Conservation (phyloP, 257 asterid genomes). For the Plantago ovata region DNA sequence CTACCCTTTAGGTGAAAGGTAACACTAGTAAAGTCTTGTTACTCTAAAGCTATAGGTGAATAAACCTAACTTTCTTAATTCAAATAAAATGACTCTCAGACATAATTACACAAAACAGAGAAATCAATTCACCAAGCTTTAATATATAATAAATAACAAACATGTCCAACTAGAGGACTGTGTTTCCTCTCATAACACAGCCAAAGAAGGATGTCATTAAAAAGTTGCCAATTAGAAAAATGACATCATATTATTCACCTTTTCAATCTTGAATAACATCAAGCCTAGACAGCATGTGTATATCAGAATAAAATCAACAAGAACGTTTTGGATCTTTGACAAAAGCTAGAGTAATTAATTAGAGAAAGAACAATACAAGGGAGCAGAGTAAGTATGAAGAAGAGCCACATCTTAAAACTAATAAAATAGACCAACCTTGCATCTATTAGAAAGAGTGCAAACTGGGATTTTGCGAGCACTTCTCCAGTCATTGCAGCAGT, state of each 20-base stretch:
- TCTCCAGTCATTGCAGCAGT: conserved; percentile 87
- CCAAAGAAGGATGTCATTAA: no score
- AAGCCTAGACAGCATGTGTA: no score
- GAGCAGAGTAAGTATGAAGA: no score
- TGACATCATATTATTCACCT: no score
- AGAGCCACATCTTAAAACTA: conserved; percentile 3
- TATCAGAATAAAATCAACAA: no score
- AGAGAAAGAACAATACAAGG: no score
- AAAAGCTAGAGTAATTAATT: no score
- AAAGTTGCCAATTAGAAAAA: no score
- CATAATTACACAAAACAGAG: not conserved
- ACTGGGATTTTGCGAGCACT: conserved; percentile 64
- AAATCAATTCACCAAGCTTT: conserved; percentile 4
- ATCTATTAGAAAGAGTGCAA: conserved; percentile 74
- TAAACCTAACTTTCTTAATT: conserved; percentile 16
- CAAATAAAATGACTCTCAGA: not conserved
- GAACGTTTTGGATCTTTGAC: no score
- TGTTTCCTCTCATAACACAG: no score
- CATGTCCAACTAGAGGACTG: no score
- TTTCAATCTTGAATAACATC: no score
- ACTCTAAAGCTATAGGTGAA: not conserved
- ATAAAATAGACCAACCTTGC: conserved; percentile 55
- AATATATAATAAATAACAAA: not conserved
- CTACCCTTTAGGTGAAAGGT: not conserved
- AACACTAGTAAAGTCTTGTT: conserved; percentile 7